Percentiles rank a stretch among this genome's conserved stretches.
Evolutionary conservation across 768 basidiomycete genomes (phyloP).

Genomic region (Infundibulicybe gibba): DNA sequence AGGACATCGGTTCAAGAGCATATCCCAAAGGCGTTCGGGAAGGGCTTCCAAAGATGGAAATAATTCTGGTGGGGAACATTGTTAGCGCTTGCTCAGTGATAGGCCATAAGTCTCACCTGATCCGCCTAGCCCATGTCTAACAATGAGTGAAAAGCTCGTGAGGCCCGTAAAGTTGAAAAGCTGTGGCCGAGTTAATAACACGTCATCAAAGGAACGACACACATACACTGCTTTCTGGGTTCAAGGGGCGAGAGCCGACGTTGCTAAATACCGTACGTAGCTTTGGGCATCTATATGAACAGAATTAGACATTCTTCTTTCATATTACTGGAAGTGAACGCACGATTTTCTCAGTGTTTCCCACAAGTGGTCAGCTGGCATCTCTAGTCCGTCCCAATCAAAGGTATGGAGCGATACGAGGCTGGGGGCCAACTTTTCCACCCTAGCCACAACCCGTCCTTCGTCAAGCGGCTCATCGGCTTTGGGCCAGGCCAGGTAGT

Average conservation of each 20-base stretch:
- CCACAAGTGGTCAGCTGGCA: constrained; percentile 16
- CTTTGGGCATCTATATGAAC: constrained; percentile 14
- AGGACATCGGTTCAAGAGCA: constrained; percentile 44
- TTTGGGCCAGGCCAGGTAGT: constrained; percentile 8
- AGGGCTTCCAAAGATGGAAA: constrained; percentile 36
- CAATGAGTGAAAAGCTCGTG: constrained; percentile 14
- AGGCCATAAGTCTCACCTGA: constrained; percentile 19
- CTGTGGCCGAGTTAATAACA: constrained; percentile 9
- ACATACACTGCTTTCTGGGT: constrained; percentile 21
- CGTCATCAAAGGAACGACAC: neutral
- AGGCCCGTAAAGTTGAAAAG: constrained; percentile 18
- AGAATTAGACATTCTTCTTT: no score
- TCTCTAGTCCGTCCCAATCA: constrained; percentile 20
- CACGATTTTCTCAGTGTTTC: constrained; percentile 4
- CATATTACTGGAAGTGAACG: no score
- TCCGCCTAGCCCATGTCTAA: constrained; percentile 40
- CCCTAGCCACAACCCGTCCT: constrained; percentile 5
- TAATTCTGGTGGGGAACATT: constrained; percentile 19
- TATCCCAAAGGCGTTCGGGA: constrained; percentile 47
- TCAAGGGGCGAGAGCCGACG: constrained; percentile 6
- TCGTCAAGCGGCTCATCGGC: constrained; percentile 8
- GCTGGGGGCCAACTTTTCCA: constrained; percentile 11
- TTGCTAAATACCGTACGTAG: constrained; percentile 15
- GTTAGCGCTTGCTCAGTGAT: constrained; percentile 1
- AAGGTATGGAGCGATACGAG: constrained; percentile 13